Conservation (phyloP, 2,329 filamentous ascomycete genomes). For the Claviceps purpurea region DNA sequence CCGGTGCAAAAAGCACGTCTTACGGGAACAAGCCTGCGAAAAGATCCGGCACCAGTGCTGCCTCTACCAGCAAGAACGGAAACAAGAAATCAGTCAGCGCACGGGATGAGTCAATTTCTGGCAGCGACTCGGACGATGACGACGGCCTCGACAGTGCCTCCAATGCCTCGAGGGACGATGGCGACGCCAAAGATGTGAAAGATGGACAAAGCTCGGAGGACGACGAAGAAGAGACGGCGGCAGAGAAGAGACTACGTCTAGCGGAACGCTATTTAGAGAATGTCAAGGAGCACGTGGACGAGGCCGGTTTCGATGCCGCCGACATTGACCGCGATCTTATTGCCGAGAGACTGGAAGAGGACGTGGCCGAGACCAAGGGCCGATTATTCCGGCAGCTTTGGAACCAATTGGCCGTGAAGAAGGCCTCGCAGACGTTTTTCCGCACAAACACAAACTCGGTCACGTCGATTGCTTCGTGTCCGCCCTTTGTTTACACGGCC, state of each 20-base stretch:
- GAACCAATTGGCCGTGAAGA: constrained; percentile 53
- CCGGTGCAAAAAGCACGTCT: constrained; percentile 27
- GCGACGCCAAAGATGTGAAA: constrained; percentile 29
- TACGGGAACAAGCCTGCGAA: constrained; percentile 20
- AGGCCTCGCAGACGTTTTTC: constrained; percentile 58
- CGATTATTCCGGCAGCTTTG: constrained; percentile 75
- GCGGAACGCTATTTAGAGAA: constrained; percentile 91
- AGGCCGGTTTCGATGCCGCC: constrained; percentile 77
- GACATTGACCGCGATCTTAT: constrained; percentile 89
- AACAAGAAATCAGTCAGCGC: constrained; percentile 29
- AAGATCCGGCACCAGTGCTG: constrained; percentile 3
- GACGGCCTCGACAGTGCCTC: constrained; percentile 27
- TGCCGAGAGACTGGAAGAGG: constrained; percentile 78
- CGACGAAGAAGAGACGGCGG: constrained; percentile 68
- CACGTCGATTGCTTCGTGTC: constrained; percentile 66
- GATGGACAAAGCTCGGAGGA: constrained; percentile 45
- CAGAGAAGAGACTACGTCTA: constrained; percentile 71
- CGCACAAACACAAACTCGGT: constrained; percentile 64
- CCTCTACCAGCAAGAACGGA: constrained; percentile 24
- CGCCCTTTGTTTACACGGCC: constrained; percentile 76
- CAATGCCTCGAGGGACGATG: constrained; percentile 22
- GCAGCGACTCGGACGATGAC: constrained; percentile 63
- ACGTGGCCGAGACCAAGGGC: constrained; percentile 84
- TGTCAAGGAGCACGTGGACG: constrained; percentile 69
- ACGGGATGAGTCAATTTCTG: constrained; percentile 69